These are phyloP conservation scores for Leucosporidium yakuticum DNA, from an alignment of 768 basidiomycete genomes.

Conservation along the genomic window DNA sequence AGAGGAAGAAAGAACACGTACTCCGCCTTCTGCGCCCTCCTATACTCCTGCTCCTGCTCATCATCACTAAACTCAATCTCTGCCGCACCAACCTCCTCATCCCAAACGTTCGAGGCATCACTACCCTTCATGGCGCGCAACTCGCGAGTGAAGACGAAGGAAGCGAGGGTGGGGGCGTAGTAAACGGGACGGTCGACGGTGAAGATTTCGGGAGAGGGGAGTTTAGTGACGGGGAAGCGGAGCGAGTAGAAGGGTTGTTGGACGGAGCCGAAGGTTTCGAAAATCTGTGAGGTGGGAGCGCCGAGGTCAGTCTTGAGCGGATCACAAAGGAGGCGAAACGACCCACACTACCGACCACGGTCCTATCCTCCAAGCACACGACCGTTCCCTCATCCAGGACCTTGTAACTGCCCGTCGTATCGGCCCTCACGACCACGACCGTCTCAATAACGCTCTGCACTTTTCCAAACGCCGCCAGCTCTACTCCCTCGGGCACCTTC, in stretches of 20 bases:
- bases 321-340: constrained; percentile 3
- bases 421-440: constrained; percentile 66
- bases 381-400: constrained; percentile 84
- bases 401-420: constrained; percentile 52
- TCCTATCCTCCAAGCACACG: constrained; percentile 80
- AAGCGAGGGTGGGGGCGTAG: constrained; percentile 70
- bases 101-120: constrained; percentile 88
- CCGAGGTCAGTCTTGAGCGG: constrained; percentile 12
- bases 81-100: constrained; percentile 85
- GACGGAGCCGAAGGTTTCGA: constrained; percentile 94
- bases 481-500: constrained; percentile 59
- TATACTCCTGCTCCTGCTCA: constrained; percentile 75
- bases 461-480: constrained; percentile 69
- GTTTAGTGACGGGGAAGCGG: constrained; percentile 53
- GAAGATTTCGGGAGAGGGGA: constrained; percentile 36
- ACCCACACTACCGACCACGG: constrained; percentile 83
- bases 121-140: constrained; percentile 68
- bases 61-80: constrained; percentile 95
- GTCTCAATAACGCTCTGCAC: constrained; percentile 67
- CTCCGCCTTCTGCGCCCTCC: constrained; percentile 51
- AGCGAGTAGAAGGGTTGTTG: constrained; percentile 83
- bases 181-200: constrained; percentile 53
- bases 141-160: constrained; percentile 72
- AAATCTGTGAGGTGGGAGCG: constrained; percentile 53
- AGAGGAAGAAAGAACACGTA: not conserved